Conservation (phyloP, 2,329 filamentous ascomycete genomes). For the Epichloe uncinata region DNA sequence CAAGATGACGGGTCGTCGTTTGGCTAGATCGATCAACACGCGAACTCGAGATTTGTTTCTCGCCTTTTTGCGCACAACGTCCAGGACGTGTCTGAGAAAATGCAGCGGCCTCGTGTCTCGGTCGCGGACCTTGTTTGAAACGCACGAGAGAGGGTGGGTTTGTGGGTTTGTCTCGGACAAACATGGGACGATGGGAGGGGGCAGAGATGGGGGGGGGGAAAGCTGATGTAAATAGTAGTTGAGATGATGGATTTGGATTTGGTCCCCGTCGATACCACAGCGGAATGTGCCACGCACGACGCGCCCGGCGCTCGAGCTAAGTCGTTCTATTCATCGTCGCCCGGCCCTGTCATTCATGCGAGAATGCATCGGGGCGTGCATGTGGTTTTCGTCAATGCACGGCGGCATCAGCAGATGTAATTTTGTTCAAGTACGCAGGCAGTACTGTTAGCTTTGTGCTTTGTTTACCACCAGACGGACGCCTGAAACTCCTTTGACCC, state of each 20-base stretch:
- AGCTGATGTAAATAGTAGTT: neutral
- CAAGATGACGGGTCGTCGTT: neutral
- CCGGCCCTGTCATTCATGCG: neutral
- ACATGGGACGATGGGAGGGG: neutral
- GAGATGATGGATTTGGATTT: neutral
- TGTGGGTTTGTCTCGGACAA: slow-evolving; percentile 1
- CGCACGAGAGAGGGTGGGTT: neutral
- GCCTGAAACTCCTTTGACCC: neutral
- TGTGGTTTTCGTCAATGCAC: neutral
- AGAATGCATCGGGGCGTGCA: neutral
- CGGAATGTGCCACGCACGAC: neutral
- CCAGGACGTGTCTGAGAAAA: neutral
- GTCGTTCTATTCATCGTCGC: neutral
- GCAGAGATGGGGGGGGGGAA: too few species aligned
- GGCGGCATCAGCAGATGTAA: too few species aligned
- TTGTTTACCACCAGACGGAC: neutral
- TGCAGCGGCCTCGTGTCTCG: neutral
- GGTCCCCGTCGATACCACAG: too few species aligned
- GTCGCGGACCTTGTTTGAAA: slow-evolving; percentile 2
- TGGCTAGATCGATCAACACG: neutral
- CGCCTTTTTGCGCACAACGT: neutral
- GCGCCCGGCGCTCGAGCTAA: neutral
- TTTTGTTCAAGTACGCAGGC: too few species aligned
- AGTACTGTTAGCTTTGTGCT: too few species aligned
- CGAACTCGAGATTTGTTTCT: neutral